Base-by-base conservation (phyloP, 306 rosid genomes). In the Dalbergia cochinchinensis region DNA sequence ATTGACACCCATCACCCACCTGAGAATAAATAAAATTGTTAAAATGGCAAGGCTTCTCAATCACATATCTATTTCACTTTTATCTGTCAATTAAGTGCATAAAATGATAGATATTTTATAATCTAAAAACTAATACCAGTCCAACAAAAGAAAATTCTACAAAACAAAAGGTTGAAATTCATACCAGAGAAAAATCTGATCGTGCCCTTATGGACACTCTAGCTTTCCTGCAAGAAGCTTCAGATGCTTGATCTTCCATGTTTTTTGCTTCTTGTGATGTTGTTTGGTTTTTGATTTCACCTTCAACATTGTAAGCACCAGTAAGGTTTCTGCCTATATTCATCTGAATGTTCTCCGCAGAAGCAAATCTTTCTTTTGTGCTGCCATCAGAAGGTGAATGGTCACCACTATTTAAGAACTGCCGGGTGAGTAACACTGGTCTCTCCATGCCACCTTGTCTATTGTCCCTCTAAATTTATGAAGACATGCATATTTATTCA, bases 1-100 rank as follows among this genome's bases (percentile, higher is more conserved):
- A 83, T 63, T 78, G 83, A 74, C 89, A 86, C 45, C 87, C 89
- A 83, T 86, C 89, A 11, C 76, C 80, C 71, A 73, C 80, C 89
- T 86, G 54, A 77, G 11, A 59, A 77, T 63, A 16, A n/a, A 5
- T 15, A n/a, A n/a, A 37, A 37, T 37, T 37, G 6, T 35, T 35
- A 20, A 20, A 20, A 20, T 12, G 33, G 0, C 71, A 70, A 48
- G 39, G n/a, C 35, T 47, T 47, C 51, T 9, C 51, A 47, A 10
- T 10, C 4, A 20, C 22, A 20, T 20, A 20, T 20, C 22, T 20
- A 20, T 20, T 20, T 20, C 22, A 20, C 22, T 20, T 20, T 20
- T 20, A 20, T 20, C 22, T 20, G 22, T 20, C 22, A 20, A 10
- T 15, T 34, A 35, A 75, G 59, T 76, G n/a, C 81, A 20, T 59